phyloP scores from a whole-genome alignment of 1,284 basidiomycete genomes.

The Inonotus obliquus region DNA sequence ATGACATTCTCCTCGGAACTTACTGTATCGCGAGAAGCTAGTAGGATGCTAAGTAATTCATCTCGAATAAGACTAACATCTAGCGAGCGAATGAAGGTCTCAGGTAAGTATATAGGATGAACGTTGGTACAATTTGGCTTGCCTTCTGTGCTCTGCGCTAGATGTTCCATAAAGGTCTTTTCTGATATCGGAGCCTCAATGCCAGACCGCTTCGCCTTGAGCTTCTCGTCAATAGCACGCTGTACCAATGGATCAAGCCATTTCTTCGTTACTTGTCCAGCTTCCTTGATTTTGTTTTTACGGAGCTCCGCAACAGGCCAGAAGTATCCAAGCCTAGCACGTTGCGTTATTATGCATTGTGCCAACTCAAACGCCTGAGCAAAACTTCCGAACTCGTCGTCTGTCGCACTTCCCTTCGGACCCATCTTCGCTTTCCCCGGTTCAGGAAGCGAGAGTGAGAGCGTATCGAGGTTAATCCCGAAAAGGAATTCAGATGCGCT shows the following conservation, averaged over 20 bases:
- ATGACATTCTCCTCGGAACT: slow-evolving; percentile 22
- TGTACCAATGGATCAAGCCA: slow-evolving; percentile 63
- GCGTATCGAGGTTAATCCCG: slow-evolving; percentile 55
- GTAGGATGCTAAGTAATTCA: slow-evolving; percentile 66
- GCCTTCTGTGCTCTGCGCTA: slow-evolving; percentile 63
- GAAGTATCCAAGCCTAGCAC: slow-evolving; percentile 51
- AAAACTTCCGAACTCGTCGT: slow-evolving; percentile 59
- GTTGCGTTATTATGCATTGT: slow-evolving; percentile 49
- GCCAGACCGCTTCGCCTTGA: slow-evolving; percentile 35
- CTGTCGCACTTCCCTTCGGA: slow-evolving; percentile 55
- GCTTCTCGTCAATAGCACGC: slow-evolving; percentile 45
- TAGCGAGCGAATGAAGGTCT: slow-evolving; percentile 23
- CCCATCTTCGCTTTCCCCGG: slow-evolving; percentile 42
- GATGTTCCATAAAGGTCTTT: slow-evolving; percentile 62
- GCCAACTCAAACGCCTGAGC: slow-evolving; percentile 57
- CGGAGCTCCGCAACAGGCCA: slow-evolving; percentile 68
- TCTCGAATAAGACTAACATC: slow-evolving; percentile 58
- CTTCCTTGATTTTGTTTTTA: slow-evolving; percentile 48
- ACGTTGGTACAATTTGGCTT: slow-evolving; percentile 20
- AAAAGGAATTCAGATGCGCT: slow-evolving; percentile 68
- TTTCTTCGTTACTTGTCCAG: slow-evolving; percentile 46
- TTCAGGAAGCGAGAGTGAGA: slow-evolving; percentile 48
- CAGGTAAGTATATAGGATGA: neutral
- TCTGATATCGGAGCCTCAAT: slow-evolving; percentile 39
- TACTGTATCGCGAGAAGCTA: slow-evolving; percentile 72